Percentiles rank a stretch among this genome's conserved stretches.
Evolutionary conservation across 2,329 filamentous ascomycete genomes (phyloP).

Genomic region (Mollisia scopiformis): DNA sequence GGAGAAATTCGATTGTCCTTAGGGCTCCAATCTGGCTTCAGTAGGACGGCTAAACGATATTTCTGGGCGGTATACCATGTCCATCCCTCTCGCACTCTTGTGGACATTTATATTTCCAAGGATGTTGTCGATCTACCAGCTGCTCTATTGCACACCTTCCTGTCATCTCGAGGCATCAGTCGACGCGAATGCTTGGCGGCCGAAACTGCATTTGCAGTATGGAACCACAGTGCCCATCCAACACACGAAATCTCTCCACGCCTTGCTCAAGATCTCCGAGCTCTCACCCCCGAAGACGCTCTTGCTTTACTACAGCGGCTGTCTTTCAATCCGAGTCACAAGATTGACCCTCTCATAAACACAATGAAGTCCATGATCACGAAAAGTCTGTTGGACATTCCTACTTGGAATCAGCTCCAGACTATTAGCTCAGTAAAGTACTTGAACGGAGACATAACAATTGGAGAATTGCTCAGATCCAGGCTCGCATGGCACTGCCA

Average conservation of each 20-base stretch:
- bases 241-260: conserved; percentile 36
- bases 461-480: conserved; percentile 39
- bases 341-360: conserved; percentile 33
- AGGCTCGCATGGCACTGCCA: conserved; percentile 46
- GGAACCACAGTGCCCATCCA: conserved; percentile 36
- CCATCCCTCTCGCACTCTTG: background rate
- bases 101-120: conserved; percentile 44
- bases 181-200: conserved; percentile 44
- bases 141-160: conserved; percentile 48
- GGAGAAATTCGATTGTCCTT: conserved; percentile 34
- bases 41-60: conserved; percentile 39
- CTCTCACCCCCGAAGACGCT: conserved; percentile 43
- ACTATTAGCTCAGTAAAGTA: conserved; percentile 43
- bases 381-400: conserved; percentile 41
- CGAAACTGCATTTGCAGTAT: conserved; percentile 42
- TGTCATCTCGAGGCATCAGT: conserved; percentile 44
- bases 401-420: conserved; percentile 42
- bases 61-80: conserved; percentile 45
- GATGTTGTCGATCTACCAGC: conserved; percentile 45
- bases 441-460: conserved; percentile 40
- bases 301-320: conserved; percentile 42
- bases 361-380: conserved; percentile 38
- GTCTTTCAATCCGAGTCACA: conserved; percentile 5
- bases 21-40: conserved; percentile 45
- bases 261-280: conserved; percentile 44